These are phyloP conservation scores for Penicillium janthinellum DNA, from an alignment of 2,329 filamentous ascomycete species.

Conservation along the genomic window DNA sequence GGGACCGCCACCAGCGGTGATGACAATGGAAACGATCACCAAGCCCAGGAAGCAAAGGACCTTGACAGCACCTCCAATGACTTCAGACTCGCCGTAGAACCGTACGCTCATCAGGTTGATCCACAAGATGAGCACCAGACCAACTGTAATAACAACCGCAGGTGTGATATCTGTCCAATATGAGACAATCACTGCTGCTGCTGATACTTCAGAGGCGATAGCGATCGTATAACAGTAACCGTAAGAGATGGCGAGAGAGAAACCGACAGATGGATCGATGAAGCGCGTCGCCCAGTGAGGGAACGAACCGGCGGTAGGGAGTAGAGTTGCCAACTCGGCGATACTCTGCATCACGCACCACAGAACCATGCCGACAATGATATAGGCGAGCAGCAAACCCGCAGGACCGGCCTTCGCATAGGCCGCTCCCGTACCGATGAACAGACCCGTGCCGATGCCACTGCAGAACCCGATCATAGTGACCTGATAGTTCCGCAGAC, in stretches of 20 bases:
- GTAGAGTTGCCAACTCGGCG: conserved; percentile 86
- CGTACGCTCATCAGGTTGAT: conserved; percentile 37
- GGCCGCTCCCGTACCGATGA: conserved; percentile 76
- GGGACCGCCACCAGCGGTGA: conserved; percentile 37
- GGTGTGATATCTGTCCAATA: conserved; percentile 72
- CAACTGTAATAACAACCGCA: conserved; percentile 67
- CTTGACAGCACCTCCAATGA: conserved; percentile 35
- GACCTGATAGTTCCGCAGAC: conserved; percentile 38
- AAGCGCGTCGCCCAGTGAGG: conserved; percentile 89
- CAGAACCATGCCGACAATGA: conserved; percentile 72
- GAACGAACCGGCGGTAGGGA: conserved; percentile 87
- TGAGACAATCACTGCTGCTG: conserved; percentile 78
- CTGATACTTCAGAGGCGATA: conserved; percentile 75
- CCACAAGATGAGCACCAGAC: conserved; percentile 32
- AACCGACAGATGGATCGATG: conserved; percentile 86
- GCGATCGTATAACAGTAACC: conserved; percentile 85
- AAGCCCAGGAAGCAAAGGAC: conserved; percentile 35
- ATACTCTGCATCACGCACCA: conserved; percentile 89
- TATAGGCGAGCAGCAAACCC: conserved; percentile 66
- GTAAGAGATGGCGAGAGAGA: conserved; percentile 74
- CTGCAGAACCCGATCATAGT: conserved; percentile 38
- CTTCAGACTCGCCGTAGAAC: conserved; percentile 38
- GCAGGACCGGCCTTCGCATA: conserved; percentile 73
- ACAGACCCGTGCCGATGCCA: conserved; percentile 70
- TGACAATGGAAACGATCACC: conserved; percentile 35